Conservation (phyloP, 768 basidiomycete genomes). For the Dendrothele bispora region DNA sequence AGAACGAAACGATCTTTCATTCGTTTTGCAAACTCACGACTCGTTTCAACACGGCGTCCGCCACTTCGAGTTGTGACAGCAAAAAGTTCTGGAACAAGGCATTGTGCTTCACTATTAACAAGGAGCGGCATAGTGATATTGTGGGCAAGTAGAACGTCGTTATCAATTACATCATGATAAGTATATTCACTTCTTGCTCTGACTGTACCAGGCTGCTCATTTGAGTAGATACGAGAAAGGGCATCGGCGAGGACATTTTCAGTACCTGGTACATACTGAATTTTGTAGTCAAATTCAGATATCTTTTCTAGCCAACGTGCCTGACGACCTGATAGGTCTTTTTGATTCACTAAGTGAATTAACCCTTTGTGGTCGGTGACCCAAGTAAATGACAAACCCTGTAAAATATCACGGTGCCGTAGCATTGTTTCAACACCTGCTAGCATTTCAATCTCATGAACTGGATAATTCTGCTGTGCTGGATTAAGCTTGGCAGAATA, state of each 20-base stretch:
- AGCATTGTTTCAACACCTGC: constrained; percentile 35
- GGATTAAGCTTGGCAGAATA: constrained; percentile 35
- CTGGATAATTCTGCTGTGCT: constrained; percentile 39
- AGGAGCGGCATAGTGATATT: constrained; percentile 10
- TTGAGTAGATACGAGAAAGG: constrained; percentile 1
- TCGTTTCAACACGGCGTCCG: constrained; percentile 5
- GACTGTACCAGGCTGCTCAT: constrained; percentile 19
- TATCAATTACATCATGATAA: constrained; percentile 14
- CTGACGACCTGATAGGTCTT: background rate
- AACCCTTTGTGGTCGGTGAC: constrained; percentile 7
- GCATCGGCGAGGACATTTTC: constrained; percentile 2
- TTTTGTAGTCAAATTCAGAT: constrained; percentile 1
- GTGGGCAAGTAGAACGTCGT: background rate
- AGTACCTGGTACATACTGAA: background rate
- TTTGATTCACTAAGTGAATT: background rate
- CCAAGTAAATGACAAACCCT: constrained; percentile 23
- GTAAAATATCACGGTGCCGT: constrained; percentile 24
- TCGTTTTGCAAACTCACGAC: background rate
- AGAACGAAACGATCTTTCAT: constrained; percentile 19
- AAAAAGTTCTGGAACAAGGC: background rate
- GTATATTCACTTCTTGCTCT: constrained; percentile 19
- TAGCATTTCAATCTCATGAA: constrained; percentile 38
- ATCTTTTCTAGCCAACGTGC: constrained; percentile 3
- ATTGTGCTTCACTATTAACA: constrained; percentile 10
- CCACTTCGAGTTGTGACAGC: background rate